Base-by-base conservation (phyloP, 2,329 filamentous ascomycete species). In the Arthrobotrys sphaeroides region DNA sequence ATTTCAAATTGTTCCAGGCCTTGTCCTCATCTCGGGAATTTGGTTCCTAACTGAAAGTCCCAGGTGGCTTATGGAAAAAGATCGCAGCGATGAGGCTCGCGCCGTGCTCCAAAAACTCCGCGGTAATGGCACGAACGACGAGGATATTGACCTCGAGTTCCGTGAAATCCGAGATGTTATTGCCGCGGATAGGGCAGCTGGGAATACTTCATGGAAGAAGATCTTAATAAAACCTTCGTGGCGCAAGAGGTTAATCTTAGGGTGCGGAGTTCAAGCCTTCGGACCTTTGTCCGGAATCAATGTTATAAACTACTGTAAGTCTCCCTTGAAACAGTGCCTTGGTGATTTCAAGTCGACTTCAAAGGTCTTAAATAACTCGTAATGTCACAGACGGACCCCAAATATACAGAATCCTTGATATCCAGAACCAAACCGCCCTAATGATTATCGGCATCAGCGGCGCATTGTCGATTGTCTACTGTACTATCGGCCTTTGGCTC, bases 281-380 rank as follows among this genome's bases (percentile, higher is more conserved):
- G 88, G 88, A 53, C 89, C 90, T 77, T 86, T 90, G 79, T 86
- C 85, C n/a, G 87, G 87, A 45, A 87, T 87, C 78, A 87, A 83
- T 83, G 81, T 89, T 22, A 89, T 90, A 68, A 87, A 86, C 1
- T 90, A 89, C 81, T 90, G 89, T 78, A 86, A 87, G 28, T 87
- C 86, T 0, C 85, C 85, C 43, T 88, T 90, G 81, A 83, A 33
- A 84, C 83, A 20, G 85, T 83, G 22, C 83, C 88, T 1, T 84
- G 89, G 0, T 86, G n/a, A n/a, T n/a, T n/a, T n/a, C n/a, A n/a
- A n/a, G n/a, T n/a, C n/a, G n/a, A n/a, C n/a, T n/a, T n/a, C n/a
- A n/a, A 89, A 0, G 85, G 86, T 0, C 87, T 85, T 86, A 67
- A 83, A 88, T 43, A 87, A 88, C 0, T 87, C 86, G 0, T 77